Evolutionary conservation across 164 flowering plant genomes (phyloP), one percentile per base, ranked within the genome.

Genomic region (Litsea cubeba): DNA sequence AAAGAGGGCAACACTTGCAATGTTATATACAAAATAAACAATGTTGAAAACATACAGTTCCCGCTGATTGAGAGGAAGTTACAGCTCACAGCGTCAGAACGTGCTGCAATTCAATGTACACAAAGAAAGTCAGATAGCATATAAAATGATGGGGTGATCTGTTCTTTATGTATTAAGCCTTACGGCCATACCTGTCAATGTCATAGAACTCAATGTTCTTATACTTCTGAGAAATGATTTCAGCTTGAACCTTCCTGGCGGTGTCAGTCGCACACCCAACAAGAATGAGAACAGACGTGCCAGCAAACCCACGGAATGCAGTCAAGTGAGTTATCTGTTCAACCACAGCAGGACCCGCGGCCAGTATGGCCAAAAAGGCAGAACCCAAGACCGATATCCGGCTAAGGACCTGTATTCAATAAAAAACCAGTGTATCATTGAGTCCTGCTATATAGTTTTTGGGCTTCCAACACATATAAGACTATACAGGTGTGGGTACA

Each of bases 191-290:
- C 68, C 78, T 82, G 60, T 91, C 89, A 25, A 86, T 64, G 71
- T 92, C 92, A 75, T 93, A 91, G 71, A 93, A 88, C 82, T 95
- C 98, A 25, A 95, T 95, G 75, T 88, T 93, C 89, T 90, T 93
- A 87, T 96, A 96, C 81, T 96, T 96, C 65, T 96, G 99, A 20
- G 99, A 96, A 68, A 96, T 96, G 51, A 96, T 89, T 84, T 96
- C 98, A 10, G 99, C 99, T 79, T 96, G 92, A 74, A 96, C 98
- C 84, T 96, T 96, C 75, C 99, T 85, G 46, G 99, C 98, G 0
- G 99, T 96, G 77, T 96, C 99, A 12, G 99, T 93, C 17, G 99
- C 99, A 81, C 99, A 96, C 26, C 99, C 99, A 64, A 96, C 99
- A 65, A 96, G 98, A 84, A 96, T 96, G 72, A 96, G 95, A 74